A percentile compares a stretch with the other conserved stretches of the same genome.
These are phyloP conservation scores for Pseudogymnoascus sp. DNA, from an alignment of 2,329 filamentous ascomycete genomes.

Conservation along the genomic window DNA sequence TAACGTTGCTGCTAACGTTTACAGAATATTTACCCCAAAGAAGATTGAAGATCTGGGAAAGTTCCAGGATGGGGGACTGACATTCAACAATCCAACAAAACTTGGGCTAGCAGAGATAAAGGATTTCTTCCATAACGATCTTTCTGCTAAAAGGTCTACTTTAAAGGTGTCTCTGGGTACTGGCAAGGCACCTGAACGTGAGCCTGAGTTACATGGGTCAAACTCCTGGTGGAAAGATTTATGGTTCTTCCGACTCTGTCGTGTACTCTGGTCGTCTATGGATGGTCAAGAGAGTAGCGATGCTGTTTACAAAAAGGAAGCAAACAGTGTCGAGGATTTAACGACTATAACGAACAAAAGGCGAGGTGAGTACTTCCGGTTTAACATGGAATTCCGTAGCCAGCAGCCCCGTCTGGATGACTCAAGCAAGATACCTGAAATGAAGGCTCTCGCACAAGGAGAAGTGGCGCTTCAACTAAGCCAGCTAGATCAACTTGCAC, in stretches of 20 bases:
- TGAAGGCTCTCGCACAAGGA: slow-evolving; percentile 15
- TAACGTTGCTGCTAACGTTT: background rate
- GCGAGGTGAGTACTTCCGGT: slow-evolving; percentile 11
- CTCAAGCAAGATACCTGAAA: slow-evolving; percentile 18
- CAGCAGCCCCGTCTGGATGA: slow-evolving; percentile 3
- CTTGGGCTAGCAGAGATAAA: slow-evolving; percentile 19
- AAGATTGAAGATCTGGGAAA: slow-evolving; percentile 18
- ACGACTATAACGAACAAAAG: slow-evolving; percentile 14
- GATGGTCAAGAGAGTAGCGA: slow-evolving; percentile 17
- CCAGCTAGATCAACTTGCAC: slow-evolving; percentile 18
- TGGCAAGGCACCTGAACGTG: slow-evolving; percentile 14
- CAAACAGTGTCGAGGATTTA: slow-evolving; percentile 10
- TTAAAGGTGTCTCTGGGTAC: slow-evolving; percentile 20
- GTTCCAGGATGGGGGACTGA: slow-evolving; percentile 22
- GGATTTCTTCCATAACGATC: slow-evolving; percentile 15
- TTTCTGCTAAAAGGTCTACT: slow-evolving; percentile 16
- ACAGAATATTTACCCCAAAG: slow-evolving; percentile 17
- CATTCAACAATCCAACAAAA: slow-evolving; percentile 19
- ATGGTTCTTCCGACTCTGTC: slow-evolving; percentile 18
- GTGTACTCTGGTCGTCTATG: slow-evolving; percentile 18
- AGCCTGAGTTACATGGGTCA: slow-evolving; percentile 16
- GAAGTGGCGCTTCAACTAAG: slow-evolving; percentile 17
- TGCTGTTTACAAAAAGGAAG: slow-evolving; percentile 11
- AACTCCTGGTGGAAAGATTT: slow-evolving; percentile 19
- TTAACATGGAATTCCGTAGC: slow-evolving; percentile 21